Evolutionary conservation across 2,329 filamentous ascomycete species (phyloP), one percentile per base, ranked within the genome.

Genomic region (Hypoxylon sp.): DNA sequence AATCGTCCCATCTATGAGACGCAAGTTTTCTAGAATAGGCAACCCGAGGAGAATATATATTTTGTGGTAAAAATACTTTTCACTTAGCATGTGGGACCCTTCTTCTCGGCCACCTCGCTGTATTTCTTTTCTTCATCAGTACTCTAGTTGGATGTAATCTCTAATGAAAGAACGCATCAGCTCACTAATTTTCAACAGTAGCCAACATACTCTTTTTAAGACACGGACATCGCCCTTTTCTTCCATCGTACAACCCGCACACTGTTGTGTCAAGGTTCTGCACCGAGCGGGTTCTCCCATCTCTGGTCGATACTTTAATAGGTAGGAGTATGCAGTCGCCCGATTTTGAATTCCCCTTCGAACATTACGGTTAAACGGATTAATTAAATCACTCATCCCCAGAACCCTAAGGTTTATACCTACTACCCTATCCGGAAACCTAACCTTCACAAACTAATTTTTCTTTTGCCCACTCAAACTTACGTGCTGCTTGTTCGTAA

Each of bases 281-380:
- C 13, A 13, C 48, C 53, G 52, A 30, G 46, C 36, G 23, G 17
- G 23, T 65, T 63, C 41, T 55, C 53, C 43, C 58, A 49, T 65
- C 62, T 68, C 48, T 61, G 46, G 30, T 50, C 43, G 28, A 65
- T 60, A 52, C 57, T 60, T 19, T 55, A 59, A 48, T 28, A 62
- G 48, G 62, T 60, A 68, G 13, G 45, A 62, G 23, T 57, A 63
- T 46, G 62, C 62, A 65, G 48, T 32, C n/a, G 28, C 5, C 65
- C 50, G 46, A 17, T 41, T 53, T 14, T 34, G 13, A 17, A 41
- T 34, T 43, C 32, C 6, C 13, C 17, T 55, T 55, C 34, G 23
- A 57, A 25, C 36, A 63, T 50, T 57, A 49, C 56, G 63, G 66
- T 59, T 67, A 67, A 69, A 64, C 60, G 48, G 60, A 49, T 11